Evolutionary conservation across 345 rosid species (phyloP).

Genomic region (Leavenworthia alabamica): DNA sequence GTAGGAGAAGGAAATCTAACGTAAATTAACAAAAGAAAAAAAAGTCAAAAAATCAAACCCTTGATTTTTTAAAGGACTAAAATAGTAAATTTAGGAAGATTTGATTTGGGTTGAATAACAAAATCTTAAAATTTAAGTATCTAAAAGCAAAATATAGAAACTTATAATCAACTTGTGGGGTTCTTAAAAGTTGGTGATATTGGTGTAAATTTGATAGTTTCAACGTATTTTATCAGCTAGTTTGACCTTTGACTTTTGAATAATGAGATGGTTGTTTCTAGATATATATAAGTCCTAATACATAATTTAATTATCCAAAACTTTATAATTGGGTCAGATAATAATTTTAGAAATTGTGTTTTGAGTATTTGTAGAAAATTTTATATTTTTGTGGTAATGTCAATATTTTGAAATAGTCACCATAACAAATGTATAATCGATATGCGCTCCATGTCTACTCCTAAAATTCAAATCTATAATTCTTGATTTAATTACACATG

Average conservation of each 20-base stretch:
- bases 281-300: not conserved
- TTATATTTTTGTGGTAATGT: not conserved
- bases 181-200: constrained; percentile 14
- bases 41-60: not conserved
- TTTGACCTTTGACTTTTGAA: constrained; percentile 15
- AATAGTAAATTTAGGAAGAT: not conserved
- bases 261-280: not conserved
- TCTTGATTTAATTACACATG: no score
- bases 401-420: not conserved
- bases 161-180: not conserved
- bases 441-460: not conserved
- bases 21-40: not conserved
- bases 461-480: not conserved
- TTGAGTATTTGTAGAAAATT: not conserved
- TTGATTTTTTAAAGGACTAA: not conserved
- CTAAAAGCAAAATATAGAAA: not conserved
- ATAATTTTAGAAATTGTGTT: not conserved
- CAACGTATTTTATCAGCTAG: constrained; percentile 8
- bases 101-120: not conserved
- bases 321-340: not conserved
- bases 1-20: not conserved
- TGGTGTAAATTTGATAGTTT: constrained; percentile 22
- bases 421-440: not conserved
- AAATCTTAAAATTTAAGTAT: not conserved
- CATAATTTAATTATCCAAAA: not conserved